Conservation (phyloP, 2,329 filamentous ascomycete species). For the Pseudocercospora crystallina region DNA sequence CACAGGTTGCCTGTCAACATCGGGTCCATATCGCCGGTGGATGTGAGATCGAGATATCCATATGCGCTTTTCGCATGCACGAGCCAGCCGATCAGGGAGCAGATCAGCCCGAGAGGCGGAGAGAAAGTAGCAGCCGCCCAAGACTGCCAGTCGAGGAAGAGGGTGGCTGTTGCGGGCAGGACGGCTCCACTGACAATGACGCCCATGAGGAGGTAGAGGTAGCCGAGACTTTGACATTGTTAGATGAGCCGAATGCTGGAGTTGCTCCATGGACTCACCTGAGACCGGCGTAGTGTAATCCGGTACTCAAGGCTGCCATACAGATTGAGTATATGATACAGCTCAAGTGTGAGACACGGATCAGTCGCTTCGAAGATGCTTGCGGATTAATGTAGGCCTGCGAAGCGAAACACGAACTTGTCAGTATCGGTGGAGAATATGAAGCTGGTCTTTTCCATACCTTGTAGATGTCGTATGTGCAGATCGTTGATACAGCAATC, state of each 20-base stretch:
- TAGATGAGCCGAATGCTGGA: conserved; percentile 12
- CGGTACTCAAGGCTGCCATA: conserved; percentile 34
- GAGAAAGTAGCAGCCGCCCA: conserved; percentile 68
- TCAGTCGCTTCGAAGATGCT: conserved; percentile 37
- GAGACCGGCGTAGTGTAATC: conserved; percentile 8
- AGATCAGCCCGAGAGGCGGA: conserved; percentile 67
- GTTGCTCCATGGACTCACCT: background rate
- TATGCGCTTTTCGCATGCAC: conserved; percentile 69
- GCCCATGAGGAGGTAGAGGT: conserved; percentile 62
- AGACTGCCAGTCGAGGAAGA: conserved; percentile 59
- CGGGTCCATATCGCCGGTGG: conserved; percentile 68
- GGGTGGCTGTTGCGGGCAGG: conserved; percentile 58
- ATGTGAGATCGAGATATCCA: conserved; percentile 65
- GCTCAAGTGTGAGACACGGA: conserved; percentile 41
- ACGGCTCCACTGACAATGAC: conserved; percentile 76
- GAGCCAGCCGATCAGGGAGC: conserved; percentile 71
- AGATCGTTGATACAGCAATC: conserved; percentile 41
- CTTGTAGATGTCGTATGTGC: conserved; percentile 45
- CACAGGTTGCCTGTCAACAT: conserved; percentile 85
- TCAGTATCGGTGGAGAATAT: no score
- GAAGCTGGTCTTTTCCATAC: background rate
- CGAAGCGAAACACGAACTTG: background rate
- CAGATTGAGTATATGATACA: conserved; percentile 40
- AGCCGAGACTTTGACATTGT: conserved; percentile 37
- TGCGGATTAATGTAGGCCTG: conserved; percentile 39